These are phyloP conservation scores for Jatropha multifida DNA, from an alignment of 441 rosid species.

Conservation along the genomic window DNA sequence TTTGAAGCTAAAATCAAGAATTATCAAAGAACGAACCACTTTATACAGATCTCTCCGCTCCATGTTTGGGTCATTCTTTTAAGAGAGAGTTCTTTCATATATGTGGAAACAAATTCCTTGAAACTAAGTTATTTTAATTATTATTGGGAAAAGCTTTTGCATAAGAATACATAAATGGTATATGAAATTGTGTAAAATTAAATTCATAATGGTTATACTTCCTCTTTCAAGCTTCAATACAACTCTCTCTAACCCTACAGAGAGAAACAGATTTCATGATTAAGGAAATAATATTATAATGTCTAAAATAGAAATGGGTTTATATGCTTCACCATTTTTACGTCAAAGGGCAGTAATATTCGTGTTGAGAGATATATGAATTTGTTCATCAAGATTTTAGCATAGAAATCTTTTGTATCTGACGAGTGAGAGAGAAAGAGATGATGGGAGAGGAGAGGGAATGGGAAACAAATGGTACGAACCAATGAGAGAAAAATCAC, in stretches of 20 bases:
- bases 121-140: neutral
- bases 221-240: conserved; percentile 5
- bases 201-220: neutral
- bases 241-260: neutral
- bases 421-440: neutral
- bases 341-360: neutral
- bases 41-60: neutral
- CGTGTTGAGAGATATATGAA: neutral
- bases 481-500: conserved; percentile 44
- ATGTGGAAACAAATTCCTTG: conserved; percentile 7
- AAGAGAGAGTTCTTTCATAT: neutral
- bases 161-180: conserved; percentile 1
- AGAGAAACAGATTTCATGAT: conserved; percentile 16
- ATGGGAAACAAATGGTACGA: conserved; percentile 35
- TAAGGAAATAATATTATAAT: neutral
- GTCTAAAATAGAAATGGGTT: neutral
- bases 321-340: neutral
- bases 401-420: neutral
- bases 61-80: neutral
- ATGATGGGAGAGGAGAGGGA: conserved; percentile 20
- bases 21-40: neutral
- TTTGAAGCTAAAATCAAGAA: neutral
- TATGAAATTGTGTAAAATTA: conserved; percentile 35
- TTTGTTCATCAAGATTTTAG: neutral
- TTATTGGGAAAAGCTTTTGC: neutral